phyloP scores from a whole-genome alignment of 805 yeast species.

The Metschnikowia drakensbergensis region DNA sequence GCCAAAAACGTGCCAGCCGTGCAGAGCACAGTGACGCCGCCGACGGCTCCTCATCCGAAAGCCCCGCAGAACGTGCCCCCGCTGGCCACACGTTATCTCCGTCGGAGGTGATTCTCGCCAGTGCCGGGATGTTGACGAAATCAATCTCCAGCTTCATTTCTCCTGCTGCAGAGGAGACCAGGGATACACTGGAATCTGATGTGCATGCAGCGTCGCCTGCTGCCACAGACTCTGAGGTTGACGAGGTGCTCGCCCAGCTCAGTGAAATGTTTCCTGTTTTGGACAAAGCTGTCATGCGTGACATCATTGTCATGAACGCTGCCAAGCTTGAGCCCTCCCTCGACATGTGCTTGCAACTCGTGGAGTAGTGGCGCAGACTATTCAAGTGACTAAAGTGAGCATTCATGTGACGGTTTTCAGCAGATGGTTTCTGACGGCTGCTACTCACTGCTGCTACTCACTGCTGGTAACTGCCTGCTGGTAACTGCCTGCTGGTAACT shows the following conservation, averaged over 20 bases:
- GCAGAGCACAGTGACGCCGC: slow-evolving; percentile 5
- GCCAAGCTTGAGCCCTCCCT: slow-evolving; percentile 70
- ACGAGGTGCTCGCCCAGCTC: slow-evolving; percentile 43
- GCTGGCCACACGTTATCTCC: slow-evolving; percentile 28
- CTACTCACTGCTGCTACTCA: too few species aligned
- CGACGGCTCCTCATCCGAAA: background rate
- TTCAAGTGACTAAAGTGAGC: background rate
- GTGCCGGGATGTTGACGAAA: slow-evolving; percentile 51
- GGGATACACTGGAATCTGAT: background rate
- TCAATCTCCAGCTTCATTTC: slow-evolving; percentile 43
- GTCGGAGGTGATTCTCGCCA: slow-evolving; percentile 35
- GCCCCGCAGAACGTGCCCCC: too few species aligned
- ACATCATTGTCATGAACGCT: slow-evolving; percentile 62
- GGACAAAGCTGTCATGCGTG: slow-evolving; percentile 65
- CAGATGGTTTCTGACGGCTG: too few species aligned
- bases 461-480: too few species aligned
- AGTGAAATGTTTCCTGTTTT: slow-evolving; percentile 71
- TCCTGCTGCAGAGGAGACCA: slow-evolving; percentile 29
- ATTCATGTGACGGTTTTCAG: background rate
- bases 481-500: too few species aligned
- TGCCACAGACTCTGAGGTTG: background rate
- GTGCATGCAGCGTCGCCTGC: slow-evolving; percentile 2
- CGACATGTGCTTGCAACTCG: slow-evolving; percentile 49
- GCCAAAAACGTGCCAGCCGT: slow-evolving; percentile 10
- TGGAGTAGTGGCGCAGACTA: slow-evolving; percentile 12